Base-by-base conservation (phyloP, 2,329 filamentous ascomycete genomes). In the Aspergillus persii region DNA sequence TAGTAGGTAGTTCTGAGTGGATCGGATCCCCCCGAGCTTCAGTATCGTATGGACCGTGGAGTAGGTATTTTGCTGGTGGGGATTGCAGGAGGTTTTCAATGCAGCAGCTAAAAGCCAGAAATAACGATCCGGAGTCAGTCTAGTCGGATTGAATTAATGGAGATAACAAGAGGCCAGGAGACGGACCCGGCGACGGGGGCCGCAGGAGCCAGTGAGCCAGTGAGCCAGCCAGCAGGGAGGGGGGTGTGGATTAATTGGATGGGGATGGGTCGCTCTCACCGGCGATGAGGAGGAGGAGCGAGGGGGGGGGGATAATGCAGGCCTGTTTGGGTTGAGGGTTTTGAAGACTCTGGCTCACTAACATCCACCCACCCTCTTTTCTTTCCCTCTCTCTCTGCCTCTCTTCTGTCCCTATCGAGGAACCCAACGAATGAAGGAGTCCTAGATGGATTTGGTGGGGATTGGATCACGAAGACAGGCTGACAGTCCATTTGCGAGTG, bases 21-120 rank as follows among this genome's bases (percentile, higher is more conserved):
- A 66, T 66, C 63, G 56, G 61, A 60, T 53, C 58, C 56, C 61
- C 64, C 64, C 64, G 63, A 66, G 61, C 60, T 60, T 41, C 57
- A 66, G 59, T 44, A 60, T 54, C 4, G 56, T 53, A 60, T 54
- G 47, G 57, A 57, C 33, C 15, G 15, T 36, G 33, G 33, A 36
- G 33, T 8, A 31, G 54, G 46, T 41, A 57, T 56, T 48, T 54
- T 4, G 36, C 58, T 61, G 55, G 63, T 66, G 63, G 63, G 56
- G 60, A 60, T 60, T 46, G 59, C 11, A 46, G 36, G 44, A 51
- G 54, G 48, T 50, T 31, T 56, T 51, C 53, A 53, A 46, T 52
- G 54, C 50, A 33, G 36, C 18, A 23, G 41, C 26, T 12, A 31
- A 46, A 30, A 31, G n/a, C 44, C 49, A 30, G 46, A 26, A 56